Base-by-base conservation (phyloP, 2,329 filamentous ascomycete genomes). In the Aspergillus novofumigatus region DNA sequence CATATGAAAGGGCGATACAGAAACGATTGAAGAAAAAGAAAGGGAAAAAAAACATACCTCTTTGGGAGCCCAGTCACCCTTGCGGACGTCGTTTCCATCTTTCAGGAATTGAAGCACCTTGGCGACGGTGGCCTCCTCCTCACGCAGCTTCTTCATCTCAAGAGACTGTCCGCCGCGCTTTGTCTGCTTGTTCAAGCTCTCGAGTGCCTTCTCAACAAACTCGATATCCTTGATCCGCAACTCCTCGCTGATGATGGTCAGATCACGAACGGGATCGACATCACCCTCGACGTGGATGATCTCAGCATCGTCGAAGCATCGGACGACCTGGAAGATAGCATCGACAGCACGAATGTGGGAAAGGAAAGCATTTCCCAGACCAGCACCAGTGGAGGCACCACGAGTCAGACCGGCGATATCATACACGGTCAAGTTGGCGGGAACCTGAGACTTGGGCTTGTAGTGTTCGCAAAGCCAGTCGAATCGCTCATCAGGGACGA, bases 231-330 rank as follows among this genome's bases (percentile, higher is more conserved):
- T 99, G 76, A 97, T 87, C 62, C 93, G 87, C 72, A 99, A 81
- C 80, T 99, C 94, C 73, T 97, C 92, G 75, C 88, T 91, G 78
- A 99, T 97, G 76, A 99, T 99, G 71, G 91, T 90, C 66, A 99
- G 78, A 82, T 99, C 94, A 72, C 94, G 88, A 59, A 90, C 85
- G 35, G 94, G 95, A 79, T 99, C 90, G 68, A 99, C 95, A 70
- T 99, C 94, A 74, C 94, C 95, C 83, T 99, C 95, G 65, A 99
- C 92, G 84, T 99, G 94, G 69, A 97, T 97, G 70, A 99, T 99
- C 80, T 99, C 94, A 59, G 93, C 94, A 82, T 99, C 94, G 73
- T 99, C 95, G 79, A 99, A 97, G 80, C 90, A 96, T 69, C 92
- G 88, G 41, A 97, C 92, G 48, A 97, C 92, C 78, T 96, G 91